Evolutionary conservation across 1,284 basidiomycete genomes (phyloP).

Genomic region (Hortiboletus rubellus): DNA sequence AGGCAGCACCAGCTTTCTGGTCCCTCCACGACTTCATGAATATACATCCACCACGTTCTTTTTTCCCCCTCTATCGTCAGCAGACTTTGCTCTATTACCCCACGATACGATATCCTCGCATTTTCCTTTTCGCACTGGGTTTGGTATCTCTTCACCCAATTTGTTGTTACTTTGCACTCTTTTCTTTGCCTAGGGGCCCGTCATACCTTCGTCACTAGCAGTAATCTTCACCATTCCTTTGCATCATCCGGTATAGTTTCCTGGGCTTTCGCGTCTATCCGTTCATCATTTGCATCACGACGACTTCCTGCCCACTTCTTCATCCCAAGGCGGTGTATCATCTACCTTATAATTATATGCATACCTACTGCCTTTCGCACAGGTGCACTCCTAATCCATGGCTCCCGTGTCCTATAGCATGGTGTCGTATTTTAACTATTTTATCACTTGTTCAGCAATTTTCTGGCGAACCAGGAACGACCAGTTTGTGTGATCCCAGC

Average conservation of each 20-base stretch:
- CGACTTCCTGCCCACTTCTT: slow-evolving; percentile 19
- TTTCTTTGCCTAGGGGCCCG: slow-evolving; percentile 18
- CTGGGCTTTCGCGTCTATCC: slow-evolving; percentile 20
- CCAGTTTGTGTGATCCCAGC: slow-evolving; percentile 4
- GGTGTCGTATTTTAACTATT: slow-evolving; percentile 20
- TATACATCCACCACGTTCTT: slow-evolving; percentile 15
- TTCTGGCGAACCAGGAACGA: not conserved
- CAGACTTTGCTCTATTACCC: slow-evolving; percentile 25
- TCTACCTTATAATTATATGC: slow-evolving; percentile 38
- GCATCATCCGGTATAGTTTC: slow-evolving; percentile 33
- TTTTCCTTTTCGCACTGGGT: slow-evolving; percentile 24
- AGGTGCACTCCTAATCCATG: slow-evolving; percentile 36
- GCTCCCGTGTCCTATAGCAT: slow-evolving; percentile 25
- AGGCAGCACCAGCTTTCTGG: slow-evolving; percentile 28
- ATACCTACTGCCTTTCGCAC: slow-evolving; percentile 37
- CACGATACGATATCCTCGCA: slow-evolving; percentile 33
- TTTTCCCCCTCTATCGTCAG: slow-evolving; percentile 13
- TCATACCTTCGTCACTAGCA: slow-evolving; percentile 34
- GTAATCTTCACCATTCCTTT: slow-evolving; percentile 32
- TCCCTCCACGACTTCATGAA: slow-evolving; percentile 33
- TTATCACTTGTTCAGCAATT: slow-evolving; percentile 2
- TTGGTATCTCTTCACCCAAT: slow-evolving; percentile 25
- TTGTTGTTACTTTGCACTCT: slow-evolving; percentile 27
- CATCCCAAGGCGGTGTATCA: slow-evolving; percentile 34
- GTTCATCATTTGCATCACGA: slow-evolving; percentile 32